Conservation (phyloP, 768 basidiomycete genomes). For the Pleurotus salmoneostramineus region DNA sequence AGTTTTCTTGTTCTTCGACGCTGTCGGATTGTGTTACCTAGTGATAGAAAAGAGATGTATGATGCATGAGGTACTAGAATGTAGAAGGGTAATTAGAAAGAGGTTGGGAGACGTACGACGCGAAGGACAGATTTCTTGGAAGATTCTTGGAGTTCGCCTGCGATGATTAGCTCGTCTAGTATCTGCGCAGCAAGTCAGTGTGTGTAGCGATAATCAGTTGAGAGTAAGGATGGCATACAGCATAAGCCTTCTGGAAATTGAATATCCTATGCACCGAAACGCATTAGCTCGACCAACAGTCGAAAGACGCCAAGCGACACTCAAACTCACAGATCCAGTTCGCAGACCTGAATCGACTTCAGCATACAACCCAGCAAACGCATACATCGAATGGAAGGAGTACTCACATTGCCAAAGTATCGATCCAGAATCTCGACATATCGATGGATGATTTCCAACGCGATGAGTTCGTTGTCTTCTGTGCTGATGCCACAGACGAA, state of each 20-base stretch:
- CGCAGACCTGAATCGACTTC: conserved; percentile 61
- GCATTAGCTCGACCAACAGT: background rate
- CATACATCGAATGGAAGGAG: conserved; percentile 8
- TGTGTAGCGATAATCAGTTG: background rate
- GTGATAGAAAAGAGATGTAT: too few relatives aligned
- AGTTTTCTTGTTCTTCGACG: conserved; percentile 82
- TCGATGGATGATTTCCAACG: conserved; percentile 90
- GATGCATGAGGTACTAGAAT: too few relatives aligned
- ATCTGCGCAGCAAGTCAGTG: conserved; percentile 40
- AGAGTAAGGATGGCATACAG: conserved; percentile 39
- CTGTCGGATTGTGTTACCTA: conserved; percentile 85
- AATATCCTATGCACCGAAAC: conserved; percentile 62
- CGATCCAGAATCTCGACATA: conserved; percentile 90
- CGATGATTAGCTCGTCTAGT: conserved; percentile 89
- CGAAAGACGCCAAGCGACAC: background rate
- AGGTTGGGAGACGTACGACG: conserved; percentile 41
- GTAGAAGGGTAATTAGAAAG: too few relatives aligned
- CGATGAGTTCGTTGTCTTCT: conserved; percentile 87
- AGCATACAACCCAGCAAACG: too few relatives aligned
- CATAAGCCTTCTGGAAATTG: conserved; percentile 96
- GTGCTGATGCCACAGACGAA: conserved; percentile 87
- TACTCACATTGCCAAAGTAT: conserved; percentile 84
- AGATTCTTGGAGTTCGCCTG: conserved; percentile 92
- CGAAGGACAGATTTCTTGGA: conserved; percentile 71
- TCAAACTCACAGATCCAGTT: conserved; percentile 83